Evolutionary conservation across 1,284 basidiomycete species (phyloP).

Genomic region (Cryptococcus floricola): DNA sequence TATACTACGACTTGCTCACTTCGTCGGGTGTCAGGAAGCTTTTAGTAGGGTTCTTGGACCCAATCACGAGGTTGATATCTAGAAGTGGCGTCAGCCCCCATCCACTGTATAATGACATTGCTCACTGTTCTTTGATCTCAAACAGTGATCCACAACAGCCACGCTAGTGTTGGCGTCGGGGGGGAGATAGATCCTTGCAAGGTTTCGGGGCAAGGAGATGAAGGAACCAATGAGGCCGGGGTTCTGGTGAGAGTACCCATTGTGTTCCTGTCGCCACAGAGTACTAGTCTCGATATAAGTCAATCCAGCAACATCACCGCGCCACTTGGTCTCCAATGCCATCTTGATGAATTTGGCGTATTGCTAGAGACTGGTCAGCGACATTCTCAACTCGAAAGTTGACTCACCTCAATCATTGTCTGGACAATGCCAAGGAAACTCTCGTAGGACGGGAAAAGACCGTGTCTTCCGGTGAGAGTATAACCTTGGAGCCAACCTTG

Average conservation of each 20-base stretch:
- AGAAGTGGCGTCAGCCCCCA: conserved; percentile 1
- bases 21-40: conserved; percentile 48
- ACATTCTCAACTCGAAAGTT: neutral
- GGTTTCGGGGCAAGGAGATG: conserved; percentile 66
- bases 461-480: conserved; percentile 64
- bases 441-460: conserved; percentile 83
- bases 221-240: conserved; percentile 77
- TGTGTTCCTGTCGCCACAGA: conserved; percentile 63
- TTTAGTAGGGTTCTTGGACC: conserved; percentile 64
- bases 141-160: conserved; percentile 69
- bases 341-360: conserved; percentile 83
- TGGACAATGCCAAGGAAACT: conserved; percentile 51
- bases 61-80: conserved; percentile 61
- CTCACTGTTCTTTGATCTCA: conserved; percentile 69
- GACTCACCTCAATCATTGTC: conserved; percentile 47
- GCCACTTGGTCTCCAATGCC: conserved; percentile 71
- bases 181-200: conserved; percentile 79
- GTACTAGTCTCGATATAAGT: conserved; percentile 72
- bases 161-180: conserved; percentile 85
- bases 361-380: conserved; percentile 53
- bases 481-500: conserved; percentile 85
- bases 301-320: conserved; percentile 65
- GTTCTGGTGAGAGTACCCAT: conserved; percentile 77
- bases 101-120: neutral
- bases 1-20: conserved; percentile 18